Conservation (phyloP, 2,329 filamentous ascomycete genomes). For the Plectosphaerella sp. region DNA sequence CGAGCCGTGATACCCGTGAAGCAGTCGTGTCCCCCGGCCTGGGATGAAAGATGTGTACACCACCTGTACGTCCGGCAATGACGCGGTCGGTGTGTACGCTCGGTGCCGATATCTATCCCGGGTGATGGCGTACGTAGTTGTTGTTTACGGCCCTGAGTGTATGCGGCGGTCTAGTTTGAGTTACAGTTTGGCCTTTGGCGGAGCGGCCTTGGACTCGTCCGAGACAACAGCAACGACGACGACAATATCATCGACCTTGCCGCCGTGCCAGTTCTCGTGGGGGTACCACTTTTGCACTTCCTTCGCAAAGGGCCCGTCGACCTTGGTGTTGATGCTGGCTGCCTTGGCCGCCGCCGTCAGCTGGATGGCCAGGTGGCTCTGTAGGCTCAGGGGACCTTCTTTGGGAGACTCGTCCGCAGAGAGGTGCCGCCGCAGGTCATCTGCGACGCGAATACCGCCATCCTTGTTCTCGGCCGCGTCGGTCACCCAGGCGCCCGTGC, state of each 20-base stretch:
- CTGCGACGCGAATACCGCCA: constrained; percentile 58
- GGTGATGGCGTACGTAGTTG: no score
- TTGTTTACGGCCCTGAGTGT: background rate
- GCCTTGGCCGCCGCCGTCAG: constrained; percentile 79
- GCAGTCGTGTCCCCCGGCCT: no score
- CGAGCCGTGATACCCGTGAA: no score
- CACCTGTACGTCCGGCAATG: no score
- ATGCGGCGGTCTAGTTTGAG: background rate
- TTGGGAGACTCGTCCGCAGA: constrained; percentile 27
- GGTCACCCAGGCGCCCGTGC: constrained; percentile 68
- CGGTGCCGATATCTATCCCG: no score
- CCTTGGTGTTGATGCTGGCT: constrained; percentile 74
- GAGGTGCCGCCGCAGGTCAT: constrained; percentile 52
- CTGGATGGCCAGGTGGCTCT: constrained; percentile 72
- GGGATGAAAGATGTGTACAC: no score
- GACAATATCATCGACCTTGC: constrained; percentile 95
- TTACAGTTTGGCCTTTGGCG: constrained; percentile 23
- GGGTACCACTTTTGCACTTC: constrained; percentile 88
- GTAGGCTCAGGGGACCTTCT: constrained; percentile 50
- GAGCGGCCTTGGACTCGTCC: constrained; percentile 42
- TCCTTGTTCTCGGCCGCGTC: constrained; percentile 32
- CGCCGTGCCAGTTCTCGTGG: constrained; percentile 80
- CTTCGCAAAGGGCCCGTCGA: constrained; percentile 91
- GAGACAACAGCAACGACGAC: constrained; percentile 76
- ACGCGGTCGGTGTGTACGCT: no score